phyloP scores from a whole-genome alignment of 108 stramenopile genomes.

The Bacterosira constricta region DNA sequence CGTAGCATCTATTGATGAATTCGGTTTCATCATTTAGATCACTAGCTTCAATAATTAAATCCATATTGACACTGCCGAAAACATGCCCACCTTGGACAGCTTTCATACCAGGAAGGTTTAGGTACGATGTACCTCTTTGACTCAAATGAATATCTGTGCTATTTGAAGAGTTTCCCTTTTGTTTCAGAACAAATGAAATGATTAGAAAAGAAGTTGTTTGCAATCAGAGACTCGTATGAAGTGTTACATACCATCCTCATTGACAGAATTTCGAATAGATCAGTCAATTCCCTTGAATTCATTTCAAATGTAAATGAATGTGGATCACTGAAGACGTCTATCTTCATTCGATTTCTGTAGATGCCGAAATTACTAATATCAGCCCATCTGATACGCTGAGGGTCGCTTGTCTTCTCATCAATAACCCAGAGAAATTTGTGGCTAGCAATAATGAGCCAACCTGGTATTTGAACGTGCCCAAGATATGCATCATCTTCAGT shows the following conservation, averaged over 20 bases:
- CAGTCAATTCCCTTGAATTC: conserved; percentile 35
- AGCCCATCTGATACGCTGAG: conserved; percentile 76
- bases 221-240: not conserved
- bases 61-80: conserved; percentile 74
- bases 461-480: conserved; percentile 72
- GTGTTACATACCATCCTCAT: conserved; percentile 63
- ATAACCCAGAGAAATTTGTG: conserved; percentile 74
- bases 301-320: conserved; percentile 67
- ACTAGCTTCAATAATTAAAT: conserved; percentile 37
- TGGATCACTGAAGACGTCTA: conserved; percentile 67
- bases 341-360: conserved; percentile 43
- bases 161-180: conserved; percentile 47
- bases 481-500: conserved; percentile 75
- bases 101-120: conserved; percentile 73
- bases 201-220: not conserved
- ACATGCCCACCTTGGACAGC: conserved; percentile 53
- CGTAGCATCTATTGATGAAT: conserved; percentile 71
- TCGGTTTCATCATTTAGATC: conserved; percentile 61
- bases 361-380: conserved; percentile 74
- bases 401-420: conserved; percentile 57
- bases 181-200: too few species aligned
- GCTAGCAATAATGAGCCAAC: conserved; percentile 74
- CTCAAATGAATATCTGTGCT: conserved; percentile 31
- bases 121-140: conserved; percentile 47
- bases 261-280: conserved; percentile 54